phyloP scores from a whole-genome alignment of 257 asterid species.

The Fraxinus cuspidata region DNA sequence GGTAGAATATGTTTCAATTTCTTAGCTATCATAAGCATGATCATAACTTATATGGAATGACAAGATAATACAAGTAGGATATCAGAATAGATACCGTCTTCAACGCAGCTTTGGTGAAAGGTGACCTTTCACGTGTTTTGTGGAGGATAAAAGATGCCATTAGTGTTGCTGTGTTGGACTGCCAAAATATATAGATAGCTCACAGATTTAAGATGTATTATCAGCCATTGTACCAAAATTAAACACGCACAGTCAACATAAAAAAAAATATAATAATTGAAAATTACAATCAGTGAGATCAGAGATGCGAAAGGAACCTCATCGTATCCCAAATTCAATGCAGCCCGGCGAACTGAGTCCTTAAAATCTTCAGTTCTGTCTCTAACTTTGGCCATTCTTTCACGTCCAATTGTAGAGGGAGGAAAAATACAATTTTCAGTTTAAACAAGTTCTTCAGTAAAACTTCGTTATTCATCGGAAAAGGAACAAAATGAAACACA shows the following conservation, averaged over 20 bases:
- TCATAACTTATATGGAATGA: not conserved
- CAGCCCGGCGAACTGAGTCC: constrained; percentile 79
- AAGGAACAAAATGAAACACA: not conserved
- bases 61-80: not conserved
- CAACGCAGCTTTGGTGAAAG: constrained; percentile 80
- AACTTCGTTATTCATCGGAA: constrained; percentile 1
- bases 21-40: not conserved
- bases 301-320: constrained; percentile 51
- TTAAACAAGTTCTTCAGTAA: not conserved
- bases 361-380: constrained; percentile 94
- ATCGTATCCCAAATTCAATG: constrained; percentile 65
- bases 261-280: not conserved
- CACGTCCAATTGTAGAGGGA: constrained; percentile 12
- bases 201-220: constrained; percentile 22
- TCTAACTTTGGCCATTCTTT: constrained; percentile 65
- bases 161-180: constrained; percentile 79
- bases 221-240: not conserved
- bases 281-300: not conserved
- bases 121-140: constrained; percentile 60
- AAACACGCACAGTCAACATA: not conserved
- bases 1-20: not conserved
- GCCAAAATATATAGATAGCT: constrained; percentile 30
- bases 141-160: constrained; percentile 88
- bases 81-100: constrained; percentile 53
- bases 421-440: constrained; percentile 13